Percentiles rank a stretch among this genome's conserved stretches.
phyloP scores from a whole-genome alignment of 2,329 filamentous ascomycete species.

The Alternaria conjuncta region DNA sequence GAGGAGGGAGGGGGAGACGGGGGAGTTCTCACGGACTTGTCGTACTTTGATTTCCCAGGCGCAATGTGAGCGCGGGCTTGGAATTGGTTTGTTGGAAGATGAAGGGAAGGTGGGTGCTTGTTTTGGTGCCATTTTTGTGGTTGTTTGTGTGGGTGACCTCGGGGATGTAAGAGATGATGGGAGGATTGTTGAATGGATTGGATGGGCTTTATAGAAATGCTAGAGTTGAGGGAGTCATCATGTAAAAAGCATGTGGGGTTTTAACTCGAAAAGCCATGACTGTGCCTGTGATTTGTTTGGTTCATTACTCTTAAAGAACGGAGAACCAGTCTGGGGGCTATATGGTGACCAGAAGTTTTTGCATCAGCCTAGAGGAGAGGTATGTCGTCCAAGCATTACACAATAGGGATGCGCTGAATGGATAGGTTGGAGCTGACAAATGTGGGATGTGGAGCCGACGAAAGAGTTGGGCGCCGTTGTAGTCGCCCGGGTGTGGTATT shows the following conservation, averaged over 20 bases:
- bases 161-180: background rate
- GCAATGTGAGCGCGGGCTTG: background rate
- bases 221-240: background rate
- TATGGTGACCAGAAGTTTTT: rapidly evolving
- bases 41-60: background rate
- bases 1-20: background rate
- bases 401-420: background rate
- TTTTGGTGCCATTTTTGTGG: background rate
- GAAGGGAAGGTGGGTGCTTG: background rate
- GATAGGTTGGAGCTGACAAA: background rate
- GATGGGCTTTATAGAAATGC: background rate
- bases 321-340: background rate
- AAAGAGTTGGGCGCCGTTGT: background rate
- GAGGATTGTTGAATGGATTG: background rate
- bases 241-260: background rate
- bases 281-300: background rate
- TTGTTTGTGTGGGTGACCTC: background rate
- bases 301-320: background rate
- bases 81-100: background rate
- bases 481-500: background rate
- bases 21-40: background rate
- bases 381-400: background rate
- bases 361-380: background rate
- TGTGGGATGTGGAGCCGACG: background rate
- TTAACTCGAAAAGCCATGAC: background rate